Evolutionary conservation across 805 yeast species (phyloP).

Genomic region (Tetrapisispora nanseiensis): DNA sequence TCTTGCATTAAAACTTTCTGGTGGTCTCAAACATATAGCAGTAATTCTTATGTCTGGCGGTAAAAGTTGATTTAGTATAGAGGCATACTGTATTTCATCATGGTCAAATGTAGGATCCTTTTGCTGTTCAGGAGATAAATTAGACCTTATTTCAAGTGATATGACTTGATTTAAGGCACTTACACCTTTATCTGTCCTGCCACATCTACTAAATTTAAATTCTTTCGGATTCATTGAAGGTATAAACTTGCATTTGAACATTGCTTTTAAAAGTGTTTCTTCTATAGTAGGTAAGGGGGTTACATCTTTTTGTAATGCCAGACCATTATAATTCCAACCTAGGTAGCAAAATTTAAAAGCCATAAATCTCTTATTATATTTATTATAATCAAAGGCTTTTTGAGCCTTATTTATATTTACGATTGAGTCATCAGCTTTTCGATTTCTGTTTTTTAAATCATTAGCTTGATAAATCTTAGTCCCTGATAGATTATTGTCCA

Average conservation of each 20-base stretch:
- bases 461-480: not conserved
- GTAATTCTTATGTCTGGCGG: constrained; percentile 82
- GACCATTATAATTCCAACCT: constrained; percentile 92
- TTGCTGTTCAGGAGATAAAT: constrained; percentile 54
- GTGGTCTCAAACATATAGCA: constrained; percentile 75
- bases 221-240: constrained; percentile 48
- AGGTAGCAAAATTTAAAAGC: constrained; percentile 79
- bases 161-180: constrained; percentile 95
- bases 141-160: constrained; percentile 66
- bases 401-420: constrained; percentile 18
- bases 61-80: constrained; percentile 61
- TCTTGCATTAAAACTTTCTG: constrained; percentile 76
- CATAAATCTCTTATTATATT: constrained; percentile 52
- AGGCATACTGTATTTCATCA: constrained; percentile 66
- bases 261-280: constrained; percentile 58
- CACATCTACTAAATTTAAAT: constrained; percentile 79
- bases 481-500: not conserved
- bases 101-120: constrained; percentile 43
- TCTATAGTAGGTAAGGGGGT: constrained; percentile 86
- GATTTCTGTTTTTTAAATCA: not conserved
- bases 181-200: constrained; percentile 93
- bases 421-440: not conserved
- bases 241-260: constrained; percentile 57
- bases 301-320: constrained; percentile 68
- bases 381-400: constrained; percentile 55